Conservation (phyloP, 2,329 filamentous ascomycete species). For the Salinomyces thailandicus region DNA sequence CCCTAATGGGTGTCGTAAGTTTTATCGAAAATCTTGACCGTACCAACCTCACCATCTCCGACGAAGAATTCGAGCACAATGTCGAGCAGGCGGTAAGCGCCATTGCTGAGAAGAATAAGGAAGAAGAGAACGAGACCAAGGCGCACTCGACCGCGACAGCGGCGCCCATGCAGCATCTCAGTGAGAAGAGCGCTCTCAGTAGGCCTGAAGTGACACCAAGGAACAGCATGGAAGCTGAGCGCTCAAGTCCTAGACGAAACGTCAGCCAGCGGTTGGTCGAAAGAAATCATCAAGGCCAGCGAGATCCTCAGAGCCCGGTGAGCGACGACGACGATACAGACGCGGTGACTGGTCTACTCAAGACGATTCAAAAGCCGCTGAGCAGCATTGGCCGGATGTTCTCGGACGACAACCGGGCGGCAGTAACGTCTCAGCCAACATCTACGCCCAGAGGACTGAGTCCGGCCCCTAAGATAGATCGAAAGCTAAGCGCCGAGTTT, state of each 20-base stretch:
- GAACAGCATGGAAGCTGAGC: conserved; percentile 50
- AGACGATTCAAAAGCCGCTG: conserved; percentile 82
- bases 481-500: conserved; percentile 16
- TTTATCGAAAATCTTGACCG: conserved; percentile 96
- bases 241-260: conserved; percentile 47
- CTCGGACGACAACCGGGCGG: conserved; percentile 52
- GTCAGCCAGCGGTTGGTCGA: conserved; percentile 37
- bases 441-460: conserved; percentile 40
- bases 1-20: conserved; percentile 85
- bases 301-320: conserved; percentile 8
- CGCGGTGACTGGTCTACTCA: conserved; percentile 72
- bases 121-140: conserved; percentile 37
- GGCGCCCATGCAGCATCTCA: conserved; percentile 29
- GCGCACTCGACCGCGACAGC: conserved; percentile 24
- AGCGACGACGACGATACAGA: conserved; percentile 57
- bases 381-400: conserved; percentile 93
- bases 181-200: conserved; percentile 40
- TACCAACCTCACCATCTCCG: conserved; percentile 82
- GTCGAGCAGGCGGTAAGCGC: conserved; percentile 94
- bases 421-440: conserved; percentile 37
- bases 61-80: conserved; percentile 90
- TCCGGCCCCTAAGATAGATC: conserved; percentile 25
- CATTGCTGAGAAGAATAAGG: conserved; percentile 80
- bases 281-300: conserved; percentile 11
- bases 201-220: conserved; percentile 49